Base-by-base conservation (phyloP, 345 rosid genomes). In the Populus davidiana region DNA sequence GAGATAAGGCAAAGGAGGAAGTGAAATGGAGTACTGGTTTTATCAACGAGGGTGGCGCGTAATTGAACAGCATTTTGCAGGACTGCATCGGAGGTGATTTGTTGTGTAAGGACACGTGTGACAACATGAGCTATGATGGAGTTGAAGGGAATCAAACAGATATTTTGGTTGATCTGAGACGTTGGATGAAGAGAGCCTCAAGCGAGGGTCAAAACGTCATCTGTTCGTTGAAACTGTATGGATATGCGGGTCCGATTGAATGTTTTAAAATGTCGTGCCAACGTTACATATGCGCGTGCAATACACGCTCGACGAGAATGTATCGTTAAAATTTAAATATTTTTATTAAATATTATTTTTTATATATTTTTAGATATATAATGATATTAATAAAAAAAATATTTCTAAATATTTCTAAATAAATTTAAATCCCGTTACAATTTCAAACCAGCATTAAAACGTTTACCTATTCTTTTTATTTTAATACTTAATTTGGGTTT, bases 31-130 rank as follows among this genome's bases (percentile, higher is more conserved):
- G 7, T 16, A 69, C 50, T 33, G 88, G 70, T 10, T 72, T 83
- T 77, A 64, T 68, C 33, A 62, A 79, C 17, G 71, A 76, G 6
- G 74, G 72, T 47, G 83, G 81, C 84, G 86, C 73, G 80, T 78
- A 73, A 36, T 71, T 6, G 38, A 78, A 52, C 78, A 82, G 77
- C 87, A 87, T 91, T 79, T 41, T 20, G 2, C 61, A 43, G 10
- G 47, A 21, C 65, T 13, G 72, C 33, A 54, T 13, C 4, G 69
- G 72, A 11, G 33, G 31, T 6, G 52, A 12, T 38, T 41, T n/a
- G 2, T 21, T 2, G 18, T 10, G 16, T 8, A 38, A 25, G 52
- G 50, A 69, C 72, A 69, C 35, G 31, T 41, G 52, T 41, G 27
- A 4, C 18, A 18, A 67, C 5, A 29, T 3, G n/a, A 35, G 41